phyloP scores from a whole-genome alignment of 768 basidiomycete species.

The Chalciporus pseudorubinellus region DNA sequence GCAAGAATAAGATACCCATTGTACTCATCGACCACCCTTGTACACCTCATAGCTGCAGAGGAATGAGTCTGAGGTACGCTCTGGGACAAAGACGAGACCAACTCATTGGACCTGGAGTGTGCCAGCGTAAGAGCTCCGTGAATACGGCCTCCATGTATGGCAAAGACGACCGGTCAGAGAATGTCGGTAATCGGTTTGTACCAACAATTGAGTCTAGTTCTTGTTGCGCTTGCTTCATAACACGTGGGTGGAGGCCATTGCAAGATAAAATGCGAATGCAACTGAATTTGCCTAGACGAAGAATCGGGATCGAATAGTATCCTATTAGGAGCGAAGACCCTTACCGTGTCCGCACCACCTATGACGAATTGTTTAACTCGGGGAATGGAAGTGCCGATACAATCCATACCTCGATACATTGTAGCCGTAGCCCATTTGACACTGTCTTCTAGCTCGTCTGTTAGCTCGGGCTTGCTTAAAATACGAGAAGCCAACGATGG shows the following conservation, averaged over 20 bases:
- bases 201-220: too few species aligned
- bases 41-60: slow-evolving; percentile 5
- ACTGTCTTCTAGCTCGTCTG: too few species aligned
- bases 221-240: slow-evolving; percentile 25
- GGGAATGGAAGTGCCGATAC: neutral
- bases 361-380: neutral
- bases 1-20: slow-evolving; percentile 21
- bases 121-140: too few species aligned
- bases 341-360: too few species aligned
- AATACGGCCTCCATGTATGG: too few species aligned
- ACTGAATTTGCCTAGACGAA: slow-evolving; percentile 11
- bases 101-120: slow-evolving; percentile 17
- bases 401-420: slow-evolving; percentile 8
- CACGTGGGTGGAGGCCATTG: slow-evolving; percentile 28
- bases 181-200: slow-evolving; percentile 27
- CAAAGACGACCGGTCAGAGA: slow-evolving; percentile 23
- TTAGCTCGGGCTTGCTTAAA: too few species aligned
- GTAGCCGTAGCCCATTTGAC: too few species aligned
- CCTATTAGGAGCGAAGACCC: neutral
- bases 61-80: too few species aligned
- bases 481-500: too few species aligned
- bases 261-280: slow-evolving; percentile 18
- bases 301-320: neutral
- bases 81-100: neutral
- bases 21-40: slow-evolving; percentile 12